Evolutionary conservation across 2,329 filamentous ascomycete genomes (phyloP), one percentile per base, ranked within the genome.

Genomic region (Epichloe festucae): DNA sequence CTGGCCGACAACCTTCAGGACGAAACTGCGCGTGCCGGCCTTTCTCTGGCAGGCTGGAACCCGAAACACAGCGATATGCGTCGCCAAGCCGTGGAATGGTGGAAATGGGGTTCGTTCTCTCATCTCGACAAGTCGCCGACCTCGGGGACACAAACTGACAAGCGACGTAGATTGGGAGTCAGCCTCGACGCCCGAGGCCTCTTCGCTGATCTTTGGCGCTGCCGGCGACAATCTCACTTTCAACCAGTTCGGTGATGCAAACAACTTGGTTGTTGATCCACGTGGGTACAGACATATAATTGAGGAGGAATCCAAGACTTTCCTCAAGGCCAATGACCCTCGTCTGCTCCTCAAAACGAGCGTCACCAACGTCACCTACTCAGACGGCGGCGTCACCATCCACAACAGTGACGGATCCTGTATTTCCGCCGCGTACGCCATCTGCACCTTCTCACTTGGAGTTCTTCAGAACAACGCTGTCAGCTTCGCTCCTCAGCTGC

Each of bases 401-500:
- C 63, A 69, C 47, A 76, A 72, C 27, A 63, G 71, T 2, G 73
- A 81, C 51, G 79, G 77, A 2, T 72, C 65, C 50, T 84, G 81
- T 56, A 66, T 84, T 19, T 63, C 71, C 45, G 81, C 81, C 1
- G 74, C 76, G 6, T 81, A 82, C 55, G 82, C 81, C 1, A 76
- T 87, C 54, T 76, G 74, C 58, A 87, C 82, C 0, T 85, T 87
- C 62, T 83, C 80, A 0, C 65, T 87, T 0, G 83, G 84, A 1
- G 82, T 87, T 0, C 67, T 87, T 1, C 83, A 87, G 60, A 77
- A 79, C 54, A 71, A 79, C 3, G 72, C 68, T 0, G 73, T 86
- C 1, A 62, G 65, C 0, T 87, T 86, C 60, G 60, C 69, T 11
- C 83, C 84, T 0, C 57, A 66, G 5, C 68, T 87, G 0, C 84